phyloP scores from a whole-genome alignment of 495 filamentous ascomycete species.

The Astrocystis sublimbata region DNA sequence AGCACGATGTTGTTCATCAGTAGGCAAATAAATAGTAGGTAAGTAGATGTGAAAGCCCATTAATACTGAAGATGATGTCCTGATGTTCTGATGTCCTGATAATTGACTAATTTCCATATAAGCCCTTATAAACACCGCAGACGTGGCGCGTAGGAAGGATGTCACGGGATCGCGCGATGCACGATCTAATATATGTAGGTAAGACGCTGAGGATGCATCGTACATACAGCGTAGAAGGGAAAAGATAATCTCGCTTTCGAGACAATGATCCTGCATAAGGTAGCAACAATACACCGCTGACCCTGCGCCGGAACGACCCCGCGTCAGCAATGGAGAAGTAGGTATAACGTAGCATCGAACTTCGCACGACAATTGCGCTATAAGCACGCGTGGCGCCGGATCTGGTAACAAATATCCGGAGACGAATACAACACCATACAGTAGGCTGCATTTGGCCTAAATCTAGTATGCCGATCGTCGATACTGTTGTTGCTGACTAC shows the following conservation, averaged over 20 bases:
- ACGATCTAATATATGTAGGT: too few relatives aligned
- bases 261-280: not conserved
- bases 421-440: too few relatives aligned
- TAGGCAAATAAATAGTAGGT: too few relatives aligned
- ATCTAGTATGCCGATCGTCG: constrained; percentile 4
- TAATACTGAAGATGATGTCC: too few relatives aligned
- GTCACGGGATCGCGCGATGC: not conserved
- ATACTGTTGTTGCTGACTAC: too few relatives aligned
- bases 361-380: not conserved
- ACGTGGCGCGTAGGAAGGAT: not conserved
- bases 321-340: too few relatives aligned
- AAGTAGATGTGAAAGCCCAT: too few relatives aligned
- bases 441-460: not conserved
- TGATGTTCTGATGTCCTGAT: too few relatives aligned
- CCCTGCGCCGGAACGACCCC: not conserved
- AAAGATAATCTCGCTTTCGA: not conserved
- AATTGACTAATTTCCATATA: not conserved
- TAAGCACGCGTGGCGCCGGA: constrained; percentile 10
- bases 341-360: constrained; percentile 15
- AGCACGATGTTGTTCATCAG: too few relatives aligned
- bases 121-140: too few relatives aligned
- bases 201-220: not conserved
- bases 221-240: too few relatives aligned
- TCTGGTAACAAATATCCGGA: constrained; percentile 9
- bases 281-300: not conserved